phyloP scores from a whole-genome alignment of 202 grass and related monocot genomes.

The Schoenoplectus triqueter region DNA sequence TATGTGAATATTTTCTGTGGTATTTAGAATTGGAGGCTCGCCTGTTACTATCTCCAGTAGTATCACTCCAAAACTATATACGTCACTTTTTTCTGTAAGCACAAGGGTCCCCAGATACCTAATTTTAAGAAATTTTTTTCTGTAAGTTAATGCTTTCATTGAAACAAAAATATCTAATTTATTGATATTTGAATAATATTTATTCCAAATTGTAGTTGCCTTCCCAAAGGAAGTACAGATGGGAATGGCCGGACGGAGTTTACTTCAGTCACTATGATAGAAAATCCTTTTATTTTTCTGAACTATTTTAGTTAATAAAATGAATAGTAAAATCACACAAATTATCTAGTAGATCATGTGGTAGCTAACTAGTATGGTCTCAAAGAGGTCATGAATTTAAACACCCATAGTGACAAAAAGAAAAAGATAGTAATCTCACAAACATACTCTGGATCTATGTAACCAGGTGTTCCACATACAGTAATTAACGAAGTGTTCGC shows the following conservation, averaged over 20 bases:
- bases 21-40: constrained; percentile 16
- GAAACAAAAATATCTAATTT: neutral
- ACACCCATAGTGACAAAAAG: too few species aligned
- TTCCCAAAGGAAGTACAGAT: too few species aligned
- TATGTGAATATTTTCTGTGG: neutral
- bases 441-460: constrained; percentile 51
- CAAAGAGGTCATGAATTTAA: too few species aligned
- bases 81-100: constrained; percentile 40
- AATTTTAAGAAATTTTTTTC: neutral
- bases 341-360: too few species aligned
- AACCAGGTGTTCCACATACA: constrained; percentile 48
- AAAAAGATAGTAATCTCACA: neutral
- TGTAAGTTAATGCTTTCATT: neutral
- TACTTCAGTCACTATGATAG: neutral
- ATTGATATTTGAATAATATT: neutral
- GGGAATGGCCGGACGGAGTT: neutral
- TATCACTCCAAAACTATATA: constrained; percentile 49
- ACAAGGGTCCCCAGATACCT: constrained; percentile 19
- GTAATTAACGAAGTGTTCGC: constrained; percentile 17
- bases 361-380: too few species aligned
- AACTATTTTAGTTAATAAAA: neutral
- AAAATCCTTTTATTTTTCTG: neutral
- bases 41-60: constrained; percentile 49
- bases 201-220: neutral
- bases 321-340: neutral